Percentiles rank a stretch among this genome's conserved stretches.
Evolutionary conservation across 2,329 filamentous ascomycete genomes (phyloP).

Genomic region (Taxawa tesnikishii): DNA sequence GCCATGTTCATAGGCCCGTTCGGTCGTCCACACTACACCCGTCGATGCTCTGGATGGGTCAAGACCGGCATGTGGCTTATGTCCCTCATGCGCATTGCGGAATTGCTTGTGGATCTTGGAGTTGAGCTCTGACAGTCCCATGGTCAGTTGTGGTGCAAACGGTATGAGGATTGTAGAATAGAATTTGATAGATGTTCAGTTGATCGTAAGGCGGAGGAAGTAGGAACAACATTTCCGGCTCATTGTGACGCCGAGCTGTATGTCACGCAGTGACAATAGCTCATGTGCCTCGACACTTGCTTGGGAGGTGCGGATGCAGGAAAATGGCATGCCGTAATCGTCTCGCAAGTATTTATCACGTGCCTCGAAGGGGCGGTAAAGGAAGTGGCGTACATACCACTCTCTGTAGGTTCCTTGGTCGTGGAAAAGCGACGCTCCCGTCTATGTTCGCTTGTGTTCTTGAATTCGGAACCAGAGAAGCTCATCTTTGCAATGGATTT

Average conservation of each 20-base stretch:
- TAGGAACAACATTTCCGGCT: too few relatives aligned
- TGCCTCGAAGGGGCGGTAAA: too few relatives aligned
- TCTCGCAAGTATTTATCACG: slow-evolving; percentile 5
- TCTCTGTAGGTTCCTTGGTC: slow-evolving; percentile 31
- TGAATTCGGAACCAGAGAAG: too few relatives aligned
- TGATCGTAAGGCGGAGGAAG: too few relatives aligned
- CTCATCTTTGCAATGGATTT: too few relatives aligned
- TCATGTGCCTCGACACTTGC: too few relatives aligned
- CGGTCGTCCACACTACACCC: slow-evolving; percentile 86
- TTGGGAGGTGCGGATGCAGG: not conserved
- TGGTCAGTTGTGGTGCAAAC: not conserved
- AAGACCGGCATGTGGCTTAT: slow-evolving; percentile 79
- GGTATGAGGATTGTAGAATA: not conserved
- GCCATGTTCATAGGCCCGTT: slow-evolving; percentile 79
- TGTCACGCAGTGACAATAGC: too few relatives aligned
- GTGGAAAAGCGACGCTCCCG: too few relatives aligned
- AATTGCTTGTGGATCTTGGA: slow-evolving; percentile 85
- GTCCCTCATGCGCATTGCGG: slow-evolving; percentile 78
- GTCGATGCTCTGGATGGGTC: slow-evolving; percentile 81
- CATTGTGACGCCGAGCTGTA: too few relatives aligned
- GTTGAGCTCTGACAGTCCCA: slow-evolving; percentile 49
- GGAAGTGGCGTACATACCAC: slow-evolving; percentile 24
- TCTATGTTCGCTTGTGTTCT: too few relatives aligned
- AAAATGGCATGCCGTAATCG: not conserved
- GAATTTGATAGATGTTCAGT: too few relatives aligned